A percentile compares a stretch with the other conserved stretches of the same genome.
phyloP scores from a whole-genome alignment of 1,139 yeast genomes.

The Yamadazyma triangularis region DNA sequence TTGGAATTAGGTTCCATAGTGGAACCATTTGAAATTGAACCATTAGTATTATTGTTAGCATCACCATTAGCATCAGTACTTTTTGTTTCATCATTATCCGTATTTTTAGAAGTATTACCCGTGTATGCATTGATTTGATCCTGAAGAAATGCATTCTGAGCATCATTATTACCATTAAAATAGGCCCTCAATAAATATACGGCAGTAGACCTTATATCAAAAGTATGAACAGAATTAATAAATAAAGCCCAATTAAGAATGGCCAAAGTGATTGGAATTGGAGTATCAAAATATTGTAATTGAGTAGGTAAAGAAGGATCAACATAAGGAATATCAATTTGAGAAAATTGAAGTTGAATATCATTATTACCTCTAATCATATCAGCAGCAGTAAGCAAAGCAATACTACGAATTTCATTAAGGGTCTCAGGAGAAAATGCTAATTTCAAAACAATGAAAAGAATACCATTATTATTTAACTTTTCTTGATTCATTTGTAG shows the following conservation, averaged over 20 bases:
- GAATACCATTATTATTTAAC: constrained; percentile 58
- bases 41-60: constrained; percentile 1
- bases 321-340: constrained; percentile 85
- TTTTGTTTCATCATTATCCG: constrained; percentile 20
- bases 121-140: constrained; percentile 55
- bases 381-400: constrained; percentile 74
- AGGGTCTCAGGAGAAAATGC: constrained; percentile 66
- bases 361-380: constrained; percentile 60
- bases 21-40: neutral
- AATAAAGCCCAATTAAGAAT: constrained; percentile 77
- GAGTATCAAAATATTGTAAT: constrained; percentile 26
- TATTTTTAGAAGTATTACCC: constrained; percentile 49
- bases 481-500: constrained; percentile 58
- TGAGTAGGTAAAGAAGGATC: constrained; percentile 72
- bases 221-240: constrained; percentile 77
- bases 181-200: constrained; percentile 63
- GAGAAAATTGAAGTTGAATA: constrained; percentile 66
- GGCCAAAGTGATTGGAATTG: constrained; percentile 68
- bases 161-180: constrained; percentile 59
- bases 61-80: constrained; percentile 35
- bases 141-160: constrained; percentile 55
- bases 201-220: constrained; percentile 76
- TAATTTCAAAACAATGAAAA: constrained; percentile 61
- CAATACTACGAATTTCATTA: constrained; percentile 56
- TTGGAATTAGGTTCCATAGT: constrained; percentile 8